Evolutionary conservation across 495 filamentous ascomycete species (phyloP).

Genomic region (Annulohypoxylon moriforme): DNA sequence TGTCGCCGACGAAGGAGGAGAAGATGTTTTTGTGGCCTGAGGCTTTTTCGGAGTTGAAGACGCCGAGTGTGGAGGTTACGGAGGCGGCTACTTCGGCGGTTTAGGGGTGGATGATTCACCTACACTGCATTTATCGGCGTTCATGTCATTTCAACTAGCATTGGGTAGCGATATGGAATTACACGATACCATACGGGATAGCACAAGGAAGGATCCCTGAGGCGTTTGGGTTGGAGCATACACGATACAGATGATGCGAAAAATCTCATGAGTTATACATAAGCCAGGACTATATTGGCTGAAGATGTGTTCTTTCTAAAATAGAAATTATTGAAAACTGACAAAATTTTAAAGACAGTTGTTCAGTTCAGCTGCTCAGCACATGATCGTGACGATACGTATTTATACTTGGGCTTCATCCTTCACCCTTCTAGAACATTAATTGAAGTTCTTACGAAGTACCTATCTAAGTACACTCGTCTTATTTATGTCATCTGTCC

Average conservation of each 20-base stretch:
- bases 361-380: not conserved
- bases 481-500: not conserved
- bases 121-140: conserved; percentile 24
- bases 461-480: not conserved
- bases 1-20: conserved; percentile 68
- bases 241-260: not conserved
- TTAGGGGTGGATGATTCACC: not conserved
- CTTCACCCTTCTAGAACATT: not conserved
- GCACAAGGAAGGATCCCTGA: conserved; percentile 29
- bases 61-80: conserved; percentile 5
- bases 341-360: not conserved
- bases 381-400: not conserved
- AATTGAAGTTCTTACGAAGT: not conserved
- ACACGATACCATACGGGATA: conserved; percentile 27
- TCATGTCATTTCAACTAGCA: conserved; percentile 3
- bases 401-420: not conserved
- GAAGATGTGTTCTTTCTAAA: not conserved
- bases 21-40: conserved; percentile 76
- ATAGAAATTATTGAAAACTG: not conserved
- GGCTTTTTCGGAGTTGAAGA: conserved; percentile 62
- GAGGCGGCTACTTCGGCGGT: not conserved
- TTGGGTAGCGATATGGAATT: conserved; percentile 27
- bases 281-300: not conserved
- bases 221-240: conserved; percentile 31
- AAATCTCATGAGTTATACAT: conserved; percentile 5